Conservation (phyloP, 176 grass and related monocot species). For the Raddia distichophylla region DNA sequence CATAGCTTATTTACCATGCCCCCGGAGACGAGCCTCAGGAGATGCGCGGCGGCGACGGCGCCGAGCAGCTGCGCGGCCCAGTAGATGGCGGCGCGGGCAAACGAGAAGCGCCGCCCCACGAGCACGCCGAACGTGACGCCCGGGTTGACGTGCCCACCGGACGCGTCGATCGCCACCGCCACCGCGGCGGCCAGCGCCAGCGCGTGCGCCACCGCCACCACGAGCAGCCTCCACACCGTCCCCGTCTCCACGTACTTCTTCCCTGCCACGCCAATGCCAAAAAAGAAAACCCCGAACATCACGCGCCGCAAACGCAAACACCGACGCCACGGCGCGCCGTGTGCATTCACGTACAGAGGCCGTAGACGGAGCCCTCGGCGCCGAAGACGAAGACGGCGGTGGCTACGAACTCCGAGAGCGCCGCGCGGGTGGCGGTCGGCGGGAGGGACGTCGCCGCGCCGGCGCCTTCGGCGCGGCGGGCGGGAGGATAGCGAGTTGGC, state of each 20-base stretch:
- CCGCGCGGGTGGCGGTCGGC: conserved; percentile 57
- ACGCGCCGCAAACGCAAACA: no score
- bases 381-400: conserved; percentile 88
- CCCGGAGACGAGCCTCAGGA: conserved; percentile 60
- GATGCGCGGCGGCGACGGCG: conserved; percentile 61
- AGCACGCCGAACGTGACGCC: conserved; percentile 87
- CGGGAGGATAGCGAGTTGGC: conserved; percentile 17
- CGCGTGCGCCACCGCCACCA: conserved; percentile 76
- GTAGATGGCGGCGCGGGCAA: conserved; percentile 64
- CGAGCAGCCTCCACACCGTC: conserved; percentile 53
- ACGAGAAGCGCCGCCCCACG: conserved; percentile 71
- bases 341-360: conserved; percentile 51
- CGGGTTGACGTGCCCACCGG: conserved; percentile 78
- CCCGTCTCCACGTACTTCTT: conserved; percentile 74
- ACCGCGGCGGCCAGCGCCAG: conserved; percentile 65
- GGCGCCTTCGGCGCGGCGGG: background rate
- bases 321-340: background rate
- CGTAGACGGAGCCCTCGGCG: conserved; percentile 75
- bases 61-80: conserved; percentile 86
- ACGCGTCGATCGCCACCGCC: conserved; percentile 46
- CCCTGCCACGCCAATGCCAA: conserved; percentile 38
- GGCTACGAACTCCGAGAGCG: conserved; percentile 76
- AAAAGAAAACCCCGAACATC: background rate
- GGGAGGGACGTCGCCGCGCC: conserved; percentile 41
- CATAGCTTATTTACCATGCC: conserved; percentile 65